These are phyloP conservation scores for Alternaria postmessia DNA, from an alignment of 2,329 filamentous ascomycete species.

Conservation along the genomic window DNA sequence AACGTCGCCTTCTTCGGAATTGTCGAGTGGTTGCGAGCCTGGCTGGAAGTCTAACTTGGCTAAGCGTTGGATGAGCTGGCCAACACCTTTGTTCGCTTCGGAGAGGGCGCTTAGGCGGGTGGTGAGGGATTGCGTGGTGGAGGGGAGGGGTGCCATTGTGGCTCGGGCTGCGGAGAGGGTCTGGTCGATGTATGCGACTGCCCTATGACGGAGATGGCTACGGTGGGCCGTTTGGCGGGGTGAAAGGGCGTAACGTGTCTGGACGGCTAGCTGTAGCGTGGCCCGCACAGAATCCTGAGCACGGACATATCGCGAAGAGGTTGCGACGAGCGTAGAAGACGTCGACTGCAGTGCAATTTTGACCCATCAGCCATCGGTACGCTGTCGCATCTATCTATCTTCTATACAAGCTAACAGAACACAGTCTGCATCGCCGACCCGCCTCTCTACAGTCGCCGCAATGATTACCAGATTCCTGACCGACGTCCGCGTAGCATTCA, in stretches of 20 bases:
- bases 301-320: slow-evolving; percentile 28
- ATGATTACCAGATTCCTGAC: slow-evolving; percentile 92
- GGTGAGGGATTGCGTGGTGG: slow-evolving; percentile 53
- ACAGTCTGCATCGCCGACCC: background rate
- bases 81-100: slow-evolving; percentile 61
- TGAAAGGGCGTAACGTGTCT: slow-evolving; percentile 22
- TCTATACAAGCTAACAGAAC: background rate
- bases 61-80: slow-evolving; percentile 64
- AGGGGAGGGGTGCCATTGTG: slow-evolving; percentile 47
- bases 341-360: slow-evolving; percentile 3
- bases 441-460: slow-evolving; percentile 30
- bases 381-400: background rate
- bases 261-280: slow-evolving; percentile 23
- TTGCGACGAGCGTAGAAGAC: slow-evolving; percentile 2
- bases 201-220: slow-evolving; percentile 43
- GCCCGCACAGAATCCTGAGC: slow-evolving; percentile 24
- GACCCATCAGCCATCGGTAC: background rate
- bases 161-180: slow-evolving; percentile 35
- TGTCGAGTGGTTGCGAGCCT: slow-evolving; percentile 67
- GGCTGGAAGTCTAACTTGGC: slow-evolving; percentile 67
- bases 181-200: slow-evolving; percentile 31
- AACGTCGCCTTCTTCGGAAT: slow-evolving; percentile 67
- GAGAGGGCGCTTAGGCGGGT: slow-evolving; percentile 62
- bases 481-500: slow-evolving; percentile 85
- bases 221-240: slow-evolving; percentile 32